Evolutionary conservation across 331 rosid genomes (phyloP).

Genomic region (Ulmus americana): DNA sequence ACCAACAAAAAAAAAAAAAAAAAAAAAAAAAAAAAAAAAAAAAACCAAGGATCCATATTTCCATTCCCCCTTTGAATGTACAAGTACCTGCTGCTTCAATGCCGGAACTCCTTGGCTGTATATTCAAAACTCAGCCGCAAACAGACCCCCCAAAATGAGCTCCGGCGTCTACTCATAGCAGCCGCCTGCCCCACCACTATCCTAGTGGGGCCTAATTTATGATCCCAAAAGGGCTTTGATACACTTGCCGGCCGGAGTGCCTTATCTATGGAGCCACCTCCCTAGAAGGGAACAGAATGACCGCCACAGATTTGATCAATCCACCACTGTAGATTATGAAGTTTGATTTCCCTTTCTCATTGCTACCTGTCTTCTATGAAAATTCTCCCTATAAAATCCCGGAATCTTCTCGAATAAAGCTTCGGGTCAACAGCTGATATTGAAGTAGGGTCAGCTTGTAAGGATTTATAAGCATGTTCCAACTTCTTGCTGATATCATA

Average conservation of each 20-base stretch:
- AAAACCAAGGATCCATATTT: slow-evolving; percentile 19
- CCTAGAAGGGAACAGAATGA: not conserved
- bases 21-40: slow-evolving; percentile 1
- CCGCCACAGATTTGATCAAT: slow-evolving; percentile 13
- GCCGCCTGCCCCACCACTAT: slow-evolving; percentile 7
- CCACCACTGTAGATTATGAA: slow-evolving; percentile 12
- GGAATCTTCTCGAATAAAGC: slow-evolving; percentile 80
- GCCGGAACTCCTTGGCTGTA: slow-evolving; percentile 37
- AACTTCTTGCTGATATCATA: slow-evolving; percentile 95
- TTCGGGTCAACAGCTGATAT: slow-evolving; percentile 98
- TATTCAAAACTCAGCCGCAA: slow-evolving; percentile 58
- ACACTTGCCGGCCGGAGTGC: not conserved
- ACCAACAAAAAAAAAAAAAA: not conserved
- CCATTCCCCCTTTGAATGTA: slow-evolving; percentile 38
- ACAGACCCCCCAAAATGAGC: slow-evolving; percentile 2
- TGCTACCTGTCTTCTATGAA: slow-evolving; percentile 78
- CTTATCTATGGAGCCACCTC: not conserved
- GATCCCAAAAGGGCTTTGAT: slow-evolving; percentile 8
- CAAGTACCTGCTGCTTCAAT: slow-evolving; percentile 31
- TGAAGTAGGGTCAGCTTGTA: slow-evolving; percentile 75
- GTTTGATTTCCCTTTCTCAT: not conserved
- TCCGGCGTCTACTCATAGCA: not conserved
- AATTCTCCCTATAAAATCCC: slow-evolving; percentile 75
- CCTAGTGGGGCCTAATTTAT: slow-evolving; percentile 19
- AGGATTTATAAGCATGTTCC: slow-evolving; percentile 91